Evolutionary conservation across 192 early-diverging fungal genomes (phyloP).

Genomic region (Coemansia nantahalensis): DNA sequence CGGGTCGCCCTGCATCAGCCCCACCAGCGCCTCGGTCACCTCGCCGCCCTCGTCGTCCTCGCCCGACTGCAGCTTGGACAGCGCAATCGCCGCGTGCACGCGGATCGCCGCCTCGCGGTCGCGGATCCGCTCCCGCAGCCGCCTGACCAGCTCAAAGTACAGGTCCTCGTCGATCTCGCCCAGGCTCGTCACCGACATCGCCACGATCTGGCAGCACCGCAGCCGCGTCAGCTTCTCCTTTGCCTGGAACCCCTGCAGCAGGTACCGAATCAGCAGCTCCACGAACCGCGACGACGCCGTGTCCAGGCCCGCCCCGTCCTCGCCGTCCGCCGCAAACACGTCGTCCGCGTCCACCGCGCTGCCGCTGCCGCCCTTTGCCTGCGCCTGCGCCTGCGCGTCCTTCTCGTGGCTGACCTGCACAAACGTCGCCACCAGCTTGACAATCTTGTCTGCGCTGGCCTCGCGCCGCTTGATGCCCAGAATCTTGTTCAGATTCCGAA

Average conservation of each 20-base stretch:
- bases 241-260: conserved; percentile 74
- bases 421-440: conserved; percentile 74
- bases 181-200: conserved; percentile 66
- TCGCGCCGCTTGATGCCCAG: conserved; percentile 73
- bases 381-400: conserved; percentile 42
- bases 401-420: conserved; percentile 67
- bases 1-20: conserved; percentile 70
- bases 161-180: conserved; percentile 80
- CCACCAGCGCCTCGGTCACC: conserved; percentile 62
- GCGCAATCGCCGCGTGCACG: conserved; percentile 72
- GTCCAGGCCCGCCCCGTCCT: conserved; percentile 39
- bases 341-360: conserved; percentile 20
- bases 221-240: conserved; percentile 75
- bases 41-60: conserved; percentile 59
- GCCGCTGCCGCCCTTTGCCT: conserved; percentile 15
- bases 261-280: conserved; percentile 64
- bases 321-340: conserved; percentile 25
- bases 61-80: conserved; percentile 71
- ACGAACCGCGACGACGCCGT: conserved; percentile 69
- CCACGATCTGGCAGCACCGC: conserved; percentile 75
- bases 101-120: conserved; percentile 82
- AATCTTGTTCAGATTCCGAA: conserved; percentile 77
- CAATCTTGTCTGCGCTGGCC: conserved; percentile 64
- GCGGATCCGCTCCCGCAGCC: conserved; percentile 66
- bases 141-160: conserved; percentile 64